A percentile compares a stretch with the other conserved stretches of the same genome.
Conservation (phyloP, 169 alveolate species). For the Eimeria tenella region DNA sequence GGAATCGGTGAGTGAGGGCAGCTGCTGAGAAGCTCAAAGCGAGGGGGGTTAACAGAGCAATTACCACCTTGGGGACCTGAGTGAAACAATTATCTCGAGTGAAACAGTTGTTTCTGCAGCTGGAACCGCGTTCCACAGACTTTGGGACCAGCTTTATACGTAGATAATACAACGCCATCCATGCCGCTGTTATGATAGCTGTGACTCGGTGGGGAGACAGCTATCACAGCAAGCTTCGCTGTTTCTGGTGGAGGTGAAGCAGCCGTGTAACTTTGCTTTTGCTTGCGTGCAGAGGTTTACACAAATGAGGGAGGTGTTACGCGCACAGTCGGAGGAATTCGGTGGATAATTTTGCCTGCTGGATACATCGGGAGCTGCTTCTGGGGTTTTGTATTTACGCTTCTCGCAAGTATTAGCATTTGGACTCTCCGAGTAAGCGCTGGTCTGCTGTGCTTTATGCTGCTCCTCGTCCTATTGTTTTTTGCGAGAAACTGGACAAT, state of each 20-base stretch:
- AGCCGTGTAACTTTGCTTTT: neutral
- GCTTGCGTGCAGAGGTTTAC: slow-evolving; percentile 82
- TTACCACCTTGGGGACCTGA: too few relatives aligned
- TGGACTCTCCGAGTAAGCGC: slow-evolving; percentile 83
- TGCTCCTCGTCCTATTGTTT: slow-evolving; percentile 81
- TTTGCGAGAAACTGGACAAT: slow-evolving; percentile 83
- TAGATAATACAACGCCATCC: too few relatives aligned
- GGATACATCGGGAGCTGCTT: slow-evolving; percentile 86
- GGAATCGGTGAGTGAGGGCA: slow-evolving; percentile 81
- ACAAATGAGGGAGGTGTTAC: slow-evolving; percentile 86
- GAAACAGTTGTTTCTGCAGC: too few relatives aligned
- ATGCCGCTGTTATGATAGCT: too few relatives aligned
- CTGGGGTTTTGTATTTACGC: slow-evolving; percentile 84
- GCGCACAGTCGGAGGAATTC: slow-evolving; percentile 84
- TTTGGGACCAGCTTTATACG: too few relatives aligned
- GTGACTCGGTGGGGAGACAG: too few relatives aligned
- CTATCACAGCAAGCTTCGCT: too few relatives aligned
- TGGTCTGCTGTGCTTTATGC: slow-evolving; percentile 82
- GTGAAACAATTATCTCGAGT: too few relatives aligned
- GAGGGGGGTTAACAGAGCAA: too few relatives aligned
- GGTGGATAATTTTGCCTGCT: slow-evolving; percentile 84
- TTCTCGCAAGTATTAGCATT: slow-evolving; percentile 83
- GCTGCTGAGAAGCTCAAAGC: too few relatives aligned
- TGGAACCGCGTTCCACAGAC: too few relatives aligned
- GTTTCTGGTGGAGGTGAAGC: too few relatives aligned